These are phyloP conservation scores for Botrytis galanthina DNA, from an alignment of 2,329 filamentous ascomycete genomes.

Conservation along the genomic window DNA sequence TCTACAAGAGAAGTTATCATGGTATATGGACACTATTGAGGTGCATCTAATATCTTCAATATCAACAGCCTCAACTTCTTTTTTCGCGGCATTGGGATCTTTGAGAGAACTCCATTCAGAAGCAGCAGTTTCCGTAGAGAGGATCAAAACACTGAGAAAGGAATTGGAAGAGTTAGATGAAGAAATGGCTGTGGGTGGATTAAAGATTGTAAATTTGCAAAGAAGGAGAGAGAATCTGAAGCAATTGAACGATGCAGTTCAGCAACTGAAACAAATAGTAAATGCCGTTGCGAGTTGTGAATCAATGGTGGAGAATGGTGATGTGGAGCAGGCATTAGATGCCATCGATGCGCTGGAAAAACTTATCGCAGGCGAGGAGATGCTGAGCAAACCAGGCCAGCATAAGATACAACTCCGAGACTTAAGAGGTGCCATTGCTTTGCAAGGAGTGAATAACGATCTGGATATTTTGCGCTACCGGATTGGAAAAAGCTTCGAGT, in stretches of 20 bases:
- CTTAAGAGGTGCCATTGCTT: conserved; percentile 71
- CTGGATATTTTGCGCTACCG: conserved; percentile 72
- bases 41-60: conserved; percentile 96
- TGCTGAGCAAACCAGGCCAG: conserved; percentile 35
- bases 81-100: conserved; percentile 91
- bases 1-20: conserved; percentile 94
- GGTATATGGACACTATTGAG: conserved; percentile 99
- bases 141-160: conserved; percentile 76
- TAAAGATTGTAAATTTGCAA: conserved; percentile 82
- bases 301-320: conserved; percentile 75
- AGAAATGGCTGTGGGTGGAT: conserved; percentile 79
- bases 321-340: conserved; percentile 76
- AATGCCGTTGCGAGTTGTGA: conserved; percentile 75
- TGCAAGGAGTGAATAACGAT: conserved; percentile 77
- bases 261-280: conserved; percentile 78
- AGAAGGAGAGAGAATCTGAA: conserved; percentile 79
- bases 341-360: conserved; percentile 75
- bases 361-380: conserved; percentile 70
- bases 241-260: conserved; percentile 76
- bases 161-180: conserved; percentile 80
- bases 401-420: conserved; percentile 53
- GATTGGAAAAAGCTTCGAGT: conserved; percentile 84
- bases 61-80: conserved; percentile 90
- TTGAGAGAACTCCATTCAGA: conserved; percentile 88
- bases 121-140: conserved; percentile 83